Base-by-base conservation (phyloP, 192 early-diverging fungal genomes). In the Coemansia guatemalensis region DNA sequence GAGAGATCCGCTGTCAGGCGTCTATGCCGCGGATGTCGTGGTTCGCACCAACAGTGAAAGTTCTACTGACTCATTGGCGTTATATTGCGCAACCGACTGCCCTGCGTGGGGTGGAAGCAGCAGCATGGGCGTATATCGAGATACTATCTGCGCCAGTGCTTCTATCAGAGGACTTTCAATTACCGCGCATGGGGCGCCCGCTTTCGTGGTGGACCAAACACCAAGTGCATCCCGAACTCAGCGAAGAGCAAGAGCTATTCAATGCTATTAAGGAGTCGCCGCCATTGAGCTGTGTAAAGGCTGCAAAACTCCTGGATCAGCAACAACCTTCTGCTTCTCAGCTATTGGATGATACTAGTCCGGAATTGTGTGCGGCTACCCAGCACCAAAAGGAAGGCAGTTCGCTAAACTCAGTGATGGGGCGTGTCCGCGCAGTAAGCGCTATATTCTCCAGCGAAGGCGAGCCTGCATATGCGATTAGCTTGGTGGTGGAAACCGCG, bases 41-140 rank as follows among this genome's bases (percentile, higher is more conserved):
- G 75, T 78, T 71, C 11, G 27, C 30, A 2, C 39, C 21, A 30
- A 21, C 53, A 24, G 58, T 65, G 5, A 21, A n/a, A 2, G 66
- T 68, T 17, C 48, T 78, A 1, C 32, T 78, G 24, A 72, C 75
- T 1, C 48, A 65, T 29, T 78, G 75, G 75, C 65, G 69, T 11
- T 78, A 68, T 30, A 56, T 78, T 8, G 29, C 44, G 22, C 69
- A 47, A n/a, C 65, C 59, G 1, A 14, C 9, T 12, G 2, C 47
- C 11, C 61, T 61, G 9, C 52, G 32, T 23, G 60, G 75, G 48
- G 23, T 52, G n/a, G 29, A 29, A 8, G 29, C 56, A 7, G 33
- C n/a, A 14, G 56, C 65, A 6, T 59, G 61, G 62, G 60, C 69
- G 5, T 68, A 65, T 29, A 68, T 77, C 18, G 74, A 77, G 21